These are phyloP conservation scores for Neopestalotiopsis sp. DNA, from an alignment of 2,329 filamentous ascomycete species.

Conservation along the genomic window DNA sequence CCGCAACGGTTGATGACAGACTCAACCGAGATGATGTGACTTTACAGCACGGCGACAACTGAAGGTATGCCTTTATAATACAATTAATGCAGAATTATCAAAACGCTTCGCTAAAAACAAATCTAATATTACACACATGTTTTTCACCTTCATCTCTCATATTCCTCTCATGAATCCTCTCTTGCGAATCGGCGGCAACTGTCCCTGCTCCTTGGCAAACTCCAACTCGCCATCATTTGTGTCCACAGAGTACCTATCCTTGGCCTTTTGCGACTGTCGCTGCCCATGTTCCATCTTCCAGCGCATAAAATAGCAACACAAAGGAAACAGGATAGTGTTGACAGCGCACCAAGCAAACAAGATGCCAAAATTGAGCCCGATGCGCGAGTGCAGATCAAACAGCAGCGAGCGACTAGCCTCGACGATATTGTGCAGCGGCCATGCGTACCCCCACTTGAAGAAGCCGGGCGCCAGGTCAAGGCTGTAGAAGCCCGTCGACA, in stretches of 20 bases:
- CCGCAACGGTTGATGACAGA: no score
- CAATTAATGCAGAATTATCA: background rate
- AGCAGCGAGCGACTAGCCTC: conserved; percentile 63
- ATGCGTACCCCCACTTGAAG: conserved; percentile 67
- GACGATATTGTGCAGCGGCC: conserved; percentile 68
- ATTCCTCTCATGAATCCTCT: conserved; percentile 18
- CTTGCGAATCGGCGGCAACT: conserved; percentile 35
- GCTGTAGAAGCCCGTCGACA: conserved; percentile 64
- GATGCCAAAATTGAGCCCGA: conserved; percentile 66
- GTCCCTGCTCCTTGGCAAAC: conserved; percentile 33
- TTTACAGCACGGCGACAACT: no score
- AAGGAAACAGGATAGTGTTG: conserved; percentile 58
- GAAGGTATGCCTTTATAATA: no score
- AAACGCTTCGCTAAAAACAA: background rate
- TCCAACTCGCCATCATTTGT: conserved; percentile 33
- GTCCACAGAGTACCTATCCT: conserved; percentile 35
- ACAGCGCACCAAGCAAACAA: conserved; percentile 63
- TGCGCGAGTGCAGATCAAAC: conserved; percentile 62
- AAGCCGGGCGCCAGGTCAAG: conserved; percentile 64
- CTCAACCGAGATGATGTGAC: no score
- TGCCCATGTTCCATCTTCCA: conserved; percentile 43
- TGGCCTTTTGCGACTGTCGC: conserved; percentile 30
- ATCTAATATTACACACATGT: background rate
- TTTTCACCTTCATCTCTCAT: background rate
- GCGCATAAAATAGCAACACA: conserved; percentile 49